Percentiles rank a stretch among this genome's conserved stretches.
Evolutionary conservation across 2,329 filamentous ascomycete genomes (phyloP).

Genomic region (Xylariaceae sp.): DNA sequence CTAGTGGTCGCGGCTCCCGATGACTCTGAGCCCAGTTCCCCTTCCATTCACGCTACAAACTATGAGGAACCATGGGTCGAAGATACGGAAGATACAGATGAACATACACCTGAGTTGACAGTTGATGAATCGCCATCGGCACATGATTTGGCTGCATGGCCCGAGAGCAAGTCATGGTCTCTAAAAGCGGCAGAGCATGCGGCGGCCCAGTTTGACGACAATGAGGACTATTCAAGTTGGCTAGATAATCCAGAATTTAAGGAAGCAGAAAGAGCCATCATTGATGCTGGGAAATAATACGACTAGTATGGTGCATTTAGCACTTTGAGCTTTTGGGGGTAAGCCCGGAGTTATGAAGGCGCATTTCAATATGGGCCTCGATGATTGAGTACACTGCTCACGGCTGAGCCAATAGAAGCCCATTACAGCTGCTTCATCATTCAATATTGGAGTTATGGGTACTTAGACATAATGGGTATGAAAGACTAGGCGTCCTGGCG

Average conservation of each 20-base stretch:
- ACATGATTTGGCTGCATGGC: conserved; percentile 4
- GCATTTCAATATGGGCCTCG: not conserved
- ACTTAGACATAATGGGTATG: not conserved
- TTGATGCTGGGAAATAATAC: conserved; percentile 3
- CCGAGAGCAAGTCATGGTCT: not conserved
- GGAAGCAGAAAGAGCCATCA: conserved; percentile 12
- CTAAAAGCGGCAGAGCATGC: not conserved
- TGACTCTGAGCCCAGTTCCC: conserved; percentile 33
- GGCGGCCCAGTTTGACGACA: conserved; percentile 20
- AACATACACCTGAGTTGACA: conserved; percentile 13
- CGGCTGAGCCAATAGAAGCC: too few relatives aligned
- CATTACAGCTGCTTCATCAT: too few relatives aligned
- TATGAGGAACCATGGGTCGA: conserved; percentile 32
- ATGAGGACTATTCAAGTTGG: conserved; percentile 34
- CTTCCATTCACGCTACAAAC: conserved; percentile 18
- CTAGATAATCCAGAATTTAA: conserved; percentile 30
- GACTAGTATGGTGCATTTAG: conserved; percentile 2
- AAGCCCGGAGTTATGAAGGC: not conserved
- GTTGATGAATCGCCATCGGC: conserved; percentile 10
- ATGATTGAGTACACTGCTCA: not conserved
- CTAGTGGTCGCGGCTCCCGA: conserved; percentile 32
- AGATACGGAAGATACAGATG: conserved; percentile 26
- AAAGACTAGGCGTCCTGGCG: too few relatives aligned
- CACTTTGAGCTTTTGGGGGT: conserved; percentile 9
- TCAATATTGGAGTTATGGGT: not conserved